A percentile compares a stretch with the other conserved stretches of the same genome.
phyloP scores from a whole-genome alignment of 768 basidiomycete genomes.

The Pulveroboletus ravenelii region DNA sequence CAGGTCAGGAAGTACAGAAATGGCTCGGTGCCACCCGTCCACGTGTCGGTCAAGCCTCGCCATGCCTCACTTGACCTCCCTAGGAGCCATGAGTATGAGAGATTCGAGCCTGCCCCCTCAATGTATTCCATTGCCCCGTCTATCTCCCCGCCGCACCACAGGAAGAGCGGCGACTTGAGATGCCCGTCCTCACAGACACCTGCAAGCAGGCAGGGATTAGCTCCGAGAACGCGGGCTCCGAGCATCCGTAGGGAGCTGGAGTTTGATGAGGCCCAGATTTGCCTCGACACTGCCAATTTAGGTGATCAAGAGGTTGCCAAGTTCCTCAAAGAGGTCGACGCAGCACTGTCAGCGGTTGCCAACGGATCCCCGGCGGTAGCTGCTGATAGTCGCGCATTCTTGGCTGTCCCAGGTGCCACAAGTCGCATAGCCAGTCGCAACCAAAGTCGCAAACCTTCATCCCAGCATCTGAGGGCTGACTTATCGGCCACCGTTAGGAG shows the following conservation, averaged over 20 bases:
- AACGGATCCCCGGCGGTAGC: constrained; percentile 26
- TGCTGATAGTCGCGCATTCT: constrained; percentile 29
- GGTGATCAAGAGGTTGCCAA: constrained; percentile 30
- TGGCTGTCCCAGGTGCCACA: constrained; percentile 25
- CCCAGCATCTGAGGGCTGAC: constrained; percentile 28
- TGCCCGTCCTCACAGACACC: constrained; percentile 23
- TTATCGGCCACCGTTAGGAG: constrained; percentile 25
- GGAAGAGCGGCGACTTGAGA: constrained; percentile 20
- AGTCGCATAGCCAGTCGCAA: constrained; percentile 25
- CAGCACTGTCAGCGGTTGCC: constrained; percentile 23
- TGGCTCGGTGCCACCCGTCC: constrained; percentile 29
- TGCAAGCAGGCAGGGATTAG: constrained; percentile 23
- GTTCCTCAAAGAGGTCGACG: constrained; percentile 30
- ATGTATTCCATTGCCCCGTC: constrained; percentile 31
- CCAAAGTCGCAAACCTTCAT: constrained; percentile 29
- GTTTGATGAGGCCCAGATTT: constrained; percentile 28
- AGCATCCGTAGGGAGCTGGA: constrained; percentile 29
- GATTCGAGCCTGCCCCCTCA: constrained; percentile 26
- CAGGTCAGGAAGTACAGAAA: constrained; percentile 30
- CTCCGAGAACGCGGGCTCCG: constrained; percentile 20
- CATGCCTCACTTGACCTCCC: constrained; percentile 30
- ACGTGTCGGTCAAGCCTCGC: constrained; percentile 26
- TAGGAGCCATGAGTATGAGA: constrained; percentile 20
- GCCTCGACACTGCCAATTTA: constrained; percentile 28
- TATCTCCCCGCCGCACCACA: constrained; percentile 19